phyloP scores from a whole-genome alignment of 768 basidiomycete genomes.

The Omphalotus guepiniiformis region DNA sequence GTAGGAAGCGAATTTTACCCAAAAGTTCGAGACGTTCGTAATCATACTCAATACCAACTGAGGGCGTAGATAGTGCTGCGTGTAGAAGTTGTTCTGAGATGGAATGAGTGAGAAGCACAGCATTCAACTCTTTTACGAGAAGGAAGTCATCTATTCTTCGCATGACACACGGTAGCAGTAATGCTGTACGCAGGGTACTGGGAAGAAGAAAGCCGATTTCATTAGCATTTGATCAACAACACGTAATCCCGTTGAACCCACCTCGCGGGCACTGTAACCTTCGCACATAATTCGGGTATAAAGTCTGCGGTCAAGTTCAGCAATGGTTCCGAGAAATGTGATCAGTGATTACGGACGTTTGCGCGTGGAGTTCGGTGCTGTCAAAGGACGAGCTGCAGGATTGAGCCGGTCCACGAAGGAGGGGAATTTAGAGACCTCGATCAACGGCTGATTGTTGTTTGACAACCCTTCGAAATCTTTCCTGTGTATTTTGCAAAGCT shows the following conservation, averaged over 20 bases:
- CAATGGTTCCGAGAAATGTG: neutral
- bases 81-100: slow-evolving; percentile 60
- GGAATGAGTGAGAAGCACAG: slow-evolving; percentile 56
- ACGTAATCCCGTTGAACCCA: slow-evolving; percentile 32
- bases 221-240: too few relatives aligned
- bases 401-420: slow-evolving; percentile 53
- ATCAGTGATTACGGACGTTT: neutral
- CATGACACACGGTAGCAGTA: slow-evolving; percentile 72
- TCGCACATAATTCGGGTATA: slow-evolving; percentile 79
- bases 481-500: slow-evolving; percentile 59
- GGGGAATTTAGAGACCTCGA: slow-evolving; percentile 60
- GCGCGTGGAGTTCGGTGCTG: slow-evolving; percentile 18
- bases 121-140: slow-evolving; percentile 76
- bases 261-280: slow-evolving; percentile 72
- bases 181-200: slow-evolving; percentile 64
- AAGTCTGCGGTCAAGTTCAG: slow-evolving; percentile 44
- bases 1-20: slow-evolving; percentile 39
- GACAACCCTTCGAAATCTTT: slow-evolving; percentile 60
- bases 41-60: slow-evolving; percentile 64
- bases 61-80: slow-evolving; percentile 65
- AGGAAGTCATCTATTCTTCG: slow-evolving; percentile 70
- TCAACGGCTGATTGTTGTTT: slow-evolving; percentile 63
- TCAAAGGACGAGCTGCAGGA: slow-evolving; percentile 41
- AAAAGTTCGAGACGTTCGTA: slow-evolving; percentile 85
- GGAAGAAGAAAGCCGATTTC: neutral